phyloP scores from a whole-genome alignment of 495 filamentous ascomycete species.

The Penicillium pancosmium region DNA sequence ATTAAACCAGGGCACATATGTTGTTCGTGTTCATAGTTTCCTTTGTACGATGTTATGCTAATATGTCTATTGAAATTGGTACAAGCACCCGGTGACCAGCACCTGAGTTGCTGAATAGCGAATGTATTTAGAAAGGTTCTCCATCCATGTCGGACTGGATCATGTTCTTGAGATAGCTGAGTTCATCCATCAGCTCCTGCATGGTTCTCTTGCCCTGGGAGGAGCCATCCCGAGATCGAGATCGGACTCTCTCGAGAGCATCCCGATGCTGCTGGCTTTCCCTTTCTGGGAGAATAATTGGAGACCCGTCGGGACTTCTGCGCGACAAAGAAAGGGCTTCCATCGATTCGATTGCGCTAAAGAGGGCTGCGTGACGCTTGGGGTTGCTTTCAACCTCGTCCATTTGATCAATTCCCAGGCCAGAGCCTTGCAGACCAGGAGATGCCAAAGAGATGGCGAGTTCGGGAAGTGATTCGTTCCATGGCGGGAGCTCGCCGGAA shows the following conservation, averaged over 20 bases:
- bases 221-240: constrained; percentile 28
- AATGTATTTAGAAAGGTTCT: constrained; percentile 24
- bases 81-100: constrained; percentile 12
- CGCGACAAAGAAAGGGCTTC: constrained; percentile 32
- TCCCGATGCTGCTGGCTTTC: constrained; percentile 6
- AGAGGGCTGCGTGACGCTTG: constrained; percentile 50
- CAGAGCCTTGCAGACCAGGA: constrained; percentile 35
- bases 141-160: constrained; percentile 45
- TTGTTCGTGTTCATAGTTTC: background rate
- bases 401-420: constrained; percentile 41
- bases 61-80: constrained; percentile 7
- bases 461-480: constrained; percentile 32
- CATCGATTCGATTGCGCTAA: constrained; percentile 38
- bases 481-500: constrained; percentile 32
- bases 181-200: constrained; percentile 54
- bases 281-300: constrained; percentile 28
- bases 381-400: constrained; percentile 46
- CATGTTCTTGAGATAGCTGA: constrained; percentile 55
- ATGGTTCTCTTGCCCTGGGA: constrained; percentile 41
- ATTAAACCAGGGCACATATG: background rate
- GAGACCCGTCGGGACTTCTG: constrained; percentile 27
- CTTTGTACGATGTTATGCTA: background rate
- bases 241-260: constrained; percentile 4
- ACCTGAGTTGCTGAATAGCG: constrained; percentile 6
- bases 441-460: constrained; percentile 37